phyloP scores from a whole-genome alignment of 1,284 basidiomycete genomes.

The Sparassis latifolia region DNA sequence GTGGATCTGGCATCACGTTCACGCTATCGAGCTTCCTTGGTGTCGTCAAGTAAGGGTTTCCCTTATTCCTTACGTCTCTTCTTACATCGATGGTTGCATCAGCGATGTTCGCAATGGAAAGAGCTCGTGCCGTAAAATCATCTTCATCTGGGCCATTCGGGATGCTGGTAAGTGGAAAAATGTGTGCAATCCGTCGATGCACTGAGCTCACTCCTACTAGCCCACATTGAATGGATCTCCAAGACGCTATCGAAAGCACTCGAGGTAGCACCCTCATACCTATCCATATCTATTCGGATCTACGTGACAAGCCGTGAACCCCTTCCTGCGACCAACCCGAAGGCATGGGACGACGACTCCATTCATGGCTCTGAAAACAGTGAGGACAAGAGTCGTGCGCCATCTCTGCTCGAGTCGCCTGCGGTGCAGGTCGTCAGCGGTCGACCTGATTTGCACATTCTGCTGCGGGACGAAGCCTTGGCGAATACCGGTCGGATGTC shows the following conservation, averaged over 20 bases:
- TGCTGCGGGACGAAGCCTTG: conserved; percentile 24
- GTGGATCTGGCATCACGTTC: conserved; percentile 46
- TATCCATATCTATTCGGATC: conserved; percentile 30
- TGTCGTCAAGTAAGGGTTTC: conserved; percentile 30
- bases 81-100: background rate
- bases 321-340: background rate
- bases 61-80: background rate
- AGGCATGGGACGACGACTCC: conserved; percentile 15
- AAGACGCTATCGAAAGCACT: conserved; percentile 28
- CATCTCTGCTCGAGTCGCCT: conserved; percentile 16
- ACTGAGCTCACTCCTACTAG: conserved; percentile 14
- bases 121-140: conserved; percentile 27
- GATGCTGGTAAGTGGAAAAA: conserved; percentile 27
- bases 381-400: conserved; percentile 8
- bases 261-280: conserved; percentile 19
- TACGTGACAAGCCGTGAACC: conserved; percentile 27
- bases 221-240: conserved; percentile 37
- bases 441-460: conserved; percentile 23
- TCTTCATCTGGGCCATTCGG: conserved; percentile 41
- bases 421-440: conserved; percentile 23
- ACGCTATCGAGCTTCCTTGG: conserved; percentile 41
- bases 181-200: background rate
- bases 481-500: conserved; percentile 24
- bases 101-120: background rate
- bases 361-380: conserved; percentile 10